Evolutionary conservation across 1,139 yeast species (phyloP).

Genomic region (Blastobotrys capitulatus): DNA sequence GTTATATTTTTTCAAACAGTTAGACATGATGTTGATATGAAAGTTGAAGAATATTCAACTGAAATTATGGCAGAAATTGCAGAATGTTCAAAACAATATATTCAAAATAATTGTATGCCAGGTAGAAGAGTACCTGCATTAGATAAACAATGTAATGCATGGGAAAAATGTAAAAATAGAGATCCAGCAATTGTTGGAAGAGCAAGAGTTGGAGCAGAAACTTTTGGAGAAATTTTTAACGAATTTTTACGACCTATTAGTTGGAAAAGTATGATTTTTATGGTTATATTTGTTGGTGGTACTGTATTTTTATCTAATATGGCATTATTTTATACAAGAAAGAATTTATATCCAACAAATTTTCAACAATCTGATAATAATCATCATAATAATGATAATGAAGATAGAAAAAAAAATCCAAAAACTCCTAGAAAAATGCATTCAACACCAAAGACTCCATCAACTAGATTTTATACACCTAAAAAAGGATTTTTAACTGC

Average conservation of each 20-base stretch:
- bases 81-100: constrained; percentile 63
- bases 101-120: constrained; percentile 62
- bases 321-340: constrained; percentile 9
- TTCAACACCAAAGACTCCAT: constrained; percentile 5
- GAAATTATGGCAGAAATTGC: constrained; percentile 63
- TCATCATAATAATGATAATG: too few relatives aligned
- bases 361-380: too few relatives aligned
- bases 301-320: constrained; percentile 32
- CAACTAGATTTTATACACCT: constrained; percentile 5
- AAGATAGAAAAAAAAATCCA: too few relatives aligned
- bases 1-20: constrained; percentile 55
- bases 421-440: not conserved
- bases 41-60: constrained; percentile 57
- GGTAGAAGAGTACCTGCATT: constrained; percentile 59
- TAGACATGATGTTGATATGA: constrained; percentile 62
- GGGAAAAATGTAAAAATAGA: constrained; percentile 83
- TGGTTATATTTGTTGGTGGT: constrained; percentile 41
- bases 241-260: constrained; percentile 71
- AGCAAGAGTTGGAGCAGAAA: constrained; percentile 72
- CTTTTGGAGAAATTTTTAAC: constrained; percentile 75
- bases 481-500: not conserved
- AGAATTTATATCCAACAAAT: constrained; percentile 8
- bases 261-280: constrained; percentile 62
- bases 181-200: constrained; percentile 78
- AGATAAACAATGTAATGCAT: constrained; percentile 61